phyloP scores from a whole-genome alignment of 352 stramenopile species.

The Pythium rhizo-oryzae region DNA sequence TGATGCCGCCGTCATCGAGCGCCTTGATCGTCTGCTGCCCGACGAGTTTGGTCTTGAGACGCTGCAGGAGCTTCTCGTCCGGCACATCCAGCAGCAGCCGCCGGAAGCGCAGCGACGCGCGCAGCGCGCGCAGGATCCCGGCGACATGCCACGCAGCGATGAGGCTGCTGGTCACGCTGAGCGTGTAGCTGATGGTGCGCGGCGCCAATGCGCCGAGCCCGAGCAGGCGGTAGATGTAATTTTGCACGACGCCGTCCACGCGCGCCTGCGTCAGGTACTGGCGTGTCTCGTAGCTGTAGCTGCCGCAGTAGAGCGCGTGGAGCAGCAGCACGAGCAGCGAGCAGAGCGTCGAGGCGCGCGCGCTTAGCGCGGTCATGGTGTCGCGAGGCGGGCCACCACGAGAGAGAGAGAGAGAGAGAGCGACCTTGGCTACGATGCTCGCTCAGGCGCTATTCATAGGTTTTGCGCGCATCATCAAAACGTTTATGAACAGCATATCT shows the following conservation, averaged over 20 bases:
- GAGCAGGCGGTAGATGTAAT: conserved; percentile 6
- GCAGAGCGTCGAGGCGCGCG: not conserved
- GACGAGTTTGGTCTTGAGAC: conserved; percentile 8
- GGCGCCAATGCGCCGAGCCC: not conserved
- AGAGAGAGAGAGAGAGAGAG: too few relatives aligned
- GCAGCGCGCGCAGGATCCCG: not conserved
- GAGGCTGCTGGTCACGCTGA: conserved; percentile 5
- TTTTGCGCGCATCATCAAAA: not conserved
- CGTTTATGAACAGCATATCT: too few relatives aligned
- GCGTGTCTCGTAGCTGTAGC: conserved; percentile 13
- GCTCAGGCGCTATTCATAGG: not conserved
- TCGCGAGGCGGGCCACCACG: too few relatives aligned
- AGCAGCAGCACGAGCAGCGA: conserved; percentile 8
- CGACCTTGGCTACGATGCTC: too few relatives aligned
- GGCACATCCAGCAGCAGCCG: conserved; percentile 15
- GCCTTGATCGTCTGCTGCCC: not conserved
- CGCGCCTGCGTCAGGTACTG: conserved; percentile 6
- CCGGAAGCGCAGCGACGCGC: conserved; percentile 6
- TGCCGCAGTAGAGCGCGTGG: conserved; percentile 4
- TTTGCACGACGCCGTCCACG: not conserved
- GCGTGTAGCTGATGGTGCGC: not conserved
- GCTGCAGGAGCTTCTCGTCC: not conserved
- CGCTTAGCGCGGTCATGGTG: not conserved
- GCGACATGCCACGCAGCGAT: conserved; percentile 11
- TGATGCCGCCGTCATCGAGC: too few relatives aligned